Conservation (phyloP, 345 rosid genomes). For the Passiflora organensis region DNA sequence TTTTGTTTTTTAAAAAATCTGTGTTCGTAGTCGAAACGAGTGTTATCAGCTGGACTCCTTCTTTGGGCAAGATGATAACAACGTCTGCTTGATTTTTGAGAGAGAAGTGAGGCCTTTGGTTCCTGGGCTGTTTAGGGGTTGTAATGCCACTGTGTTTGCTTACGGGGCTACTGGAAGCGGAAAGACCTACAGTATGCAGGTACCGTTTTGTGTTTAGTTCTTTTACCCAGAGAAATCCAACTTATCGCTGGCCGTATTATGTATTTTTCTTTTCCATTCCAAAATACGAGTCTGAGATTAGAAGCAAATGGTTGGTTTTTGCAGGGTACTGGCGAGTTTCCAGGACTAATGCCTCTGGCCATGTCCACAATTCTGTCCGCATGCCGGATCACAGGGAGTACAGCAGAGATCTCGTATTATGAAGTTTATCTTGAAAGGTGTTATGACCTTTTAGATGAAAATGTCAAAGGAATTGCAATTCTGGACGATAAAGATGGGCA, state of each 20-base stretch:
- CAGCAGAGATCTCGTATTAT: constrained; percentile 68
- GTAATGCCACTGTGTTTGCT: constrained; percentile 77
- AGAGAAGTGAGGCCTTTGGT: constrained; percentile 69
- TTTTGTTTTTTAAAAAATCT: constrained; percentile 6
- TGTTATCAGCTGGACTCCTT: constrained; percentile 72
- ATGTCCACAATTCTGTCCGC: constrained; percentile 58
- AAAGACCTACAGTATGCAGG: constrained; percentile 96
- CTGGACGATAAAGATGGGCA: constrained; percentile 69
- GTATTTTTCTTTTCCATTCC: not conserved
- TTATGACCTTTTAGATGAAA: constrained; percentile 67
- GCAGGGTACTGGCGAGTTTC: constrained; percentile 60
- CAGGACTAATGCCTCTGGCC: constrained; percentile 70
- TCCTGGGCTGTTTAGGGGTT: constrained; percentile 55
- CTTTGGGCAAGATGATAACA: constrained; percentile 58
- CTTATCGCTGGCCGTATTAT: not conserved
- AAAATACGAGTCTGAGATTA: not conserved
- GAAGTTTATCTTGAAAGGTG: constrained; percentile 93
- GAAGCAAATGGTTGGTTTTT: constrained; percentile 10
- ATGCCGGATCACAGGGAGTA: constrained; percentile 43
- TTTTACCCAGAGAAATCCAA: not conserved
- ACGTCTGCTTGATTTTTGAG: constrained; percentile 55
- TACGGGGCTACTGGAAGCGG: constrained; percentile 98
- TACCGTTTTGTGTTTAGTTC: constrained; percentile 6
- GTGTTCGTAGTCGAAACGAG: constrained; percentile 55
- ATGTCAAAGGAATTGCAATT: constrained; percentile 51